A percentile compares a stretch with the other conserved stretches of the same genome.
Evolutionary conservation across 768 basidiomycete genomes (phyloP).

Genomic region (Xanthoconium purpureum): DNA sequence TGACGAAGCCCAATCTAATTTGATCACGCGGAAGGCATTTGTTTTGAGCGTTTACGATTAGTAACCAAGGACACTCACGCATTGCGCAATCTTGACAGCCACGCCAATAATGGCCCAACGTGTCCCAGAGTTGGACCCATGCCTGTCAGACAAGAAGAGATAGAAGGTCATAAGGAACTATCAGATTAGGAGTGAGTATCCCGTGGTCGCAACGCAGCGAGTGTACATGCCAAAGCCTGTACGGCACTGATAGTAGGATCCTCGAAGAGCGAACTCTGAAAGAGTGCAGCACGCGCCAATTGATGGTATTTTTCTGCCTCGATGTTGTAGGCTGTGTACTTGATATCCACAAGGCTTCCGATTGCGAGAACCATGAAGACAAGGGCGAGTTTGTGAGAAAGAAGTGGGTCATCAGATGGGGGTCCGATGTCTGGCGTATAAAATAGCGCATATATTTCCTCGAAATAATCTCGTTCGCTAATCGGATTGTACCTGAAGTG

Average conservation of each 20-base stretch:
- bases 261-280: constrained; percentile 62
- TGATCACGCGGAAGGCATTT: constrained; percentile 4
- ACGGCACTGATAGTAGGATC: constrained; percentile 66
- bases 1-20: constrained; percentile 66
- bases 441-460: constrained; percentile 56
- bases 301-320: constrained; percentile 73
- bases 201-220: constrained; percentile 24
- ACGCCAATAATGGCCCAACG: constrained; percentile 70
- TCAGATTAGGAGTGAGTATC: constrained; percentile 19
- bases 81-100: constrained; percentile 67
- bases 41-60: background rate
- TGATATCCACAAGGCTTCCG: constrained; percentile 59
- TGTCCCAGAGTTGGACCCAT: constrained; percentile 61
- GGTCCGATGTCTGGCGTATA: constrained; percentile 46
- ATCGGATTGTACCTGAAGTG: constrained; percentile 63
- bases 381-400: constrained; percentile 60
- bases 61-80: constrained; percentile 44
- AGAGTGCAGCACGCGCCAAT: constrained; percentile 61
- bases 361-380: constrained; percentile 68
- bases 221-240: constrained; percentile 55
- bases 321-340: constrained; percentile 53
- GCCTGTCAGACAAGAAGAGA: constrained; percentile 64
- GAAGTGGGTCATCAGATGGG: constrained; percentile 47
- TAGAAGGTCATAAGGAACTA: constrained; percentile 72
- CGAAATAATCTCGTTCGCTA: constrained; percentile 55